These are phyloP conservation scores for Colletotrichum gloeosporioides DNA, from an alignment of 2,329 filamentous ascomycete genomes.

Conservation along the genomic window DNA sequence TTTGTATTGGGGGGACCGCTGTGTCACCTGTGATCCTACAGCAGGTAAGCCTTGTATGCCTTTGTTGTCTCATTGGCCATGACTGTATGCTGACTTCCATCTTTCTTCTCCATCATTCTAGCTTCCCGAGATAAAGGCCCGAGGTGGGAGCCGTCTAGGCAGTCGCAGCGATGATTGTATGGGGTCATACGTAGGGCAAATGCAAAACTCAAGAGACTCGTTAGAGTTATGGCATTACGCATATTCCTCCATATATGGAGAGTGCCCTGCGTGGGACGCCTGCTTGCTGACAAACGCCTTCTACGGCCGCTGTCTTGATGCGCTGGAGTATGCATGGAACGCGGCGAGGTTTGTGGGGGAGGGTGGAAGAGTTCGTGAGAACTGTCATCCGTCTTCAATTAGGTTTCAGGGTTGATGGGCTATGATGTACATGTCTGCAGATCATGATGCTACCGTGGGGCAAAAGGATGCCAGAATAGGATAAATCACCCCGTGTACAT, in stretches of 20 bases:
- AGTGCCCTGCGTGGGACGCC: not conserved
- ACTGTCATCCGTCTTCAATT: not conserved
- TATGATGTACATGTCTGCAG: not conserved
- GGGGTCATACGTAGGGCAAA: not conserved
- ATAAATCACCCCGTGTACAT: not conserved
- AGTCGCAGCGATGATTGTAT: not conserved
- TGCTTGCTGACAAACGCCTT: not conserved
- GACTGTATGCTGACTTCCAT: not conserved
- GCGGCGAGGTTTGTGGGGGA: not conserved
- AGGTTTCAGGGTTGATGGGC: not conserved
- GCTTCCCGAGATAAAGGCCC: not conserved
- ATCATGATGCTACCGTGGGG: not conserved
- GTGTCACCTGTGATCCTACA: not conserved
- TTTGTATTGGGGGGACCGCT: not conserved
- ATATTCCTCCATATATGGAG: not conserved
- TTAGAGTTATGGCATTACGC: not conserved
- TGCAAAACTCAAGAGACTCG: not conserved
- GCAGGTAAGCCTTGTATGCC: not conserved
- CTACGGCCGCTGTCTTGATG: not conserved
- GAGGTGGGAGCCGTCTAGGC: not conserved
- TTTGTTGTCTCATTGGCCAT: not conserved
- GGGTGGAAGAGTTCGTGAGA: not conserved
- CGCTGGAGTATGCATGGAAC: not conserved
- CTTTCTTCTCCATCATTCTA: not conserved
- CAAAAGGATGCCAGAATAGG: not conserved